Evolutionary conservation across 306 rosid genomes (phyloP).

Genomic region (Lagenaria siceraria): DNA sequence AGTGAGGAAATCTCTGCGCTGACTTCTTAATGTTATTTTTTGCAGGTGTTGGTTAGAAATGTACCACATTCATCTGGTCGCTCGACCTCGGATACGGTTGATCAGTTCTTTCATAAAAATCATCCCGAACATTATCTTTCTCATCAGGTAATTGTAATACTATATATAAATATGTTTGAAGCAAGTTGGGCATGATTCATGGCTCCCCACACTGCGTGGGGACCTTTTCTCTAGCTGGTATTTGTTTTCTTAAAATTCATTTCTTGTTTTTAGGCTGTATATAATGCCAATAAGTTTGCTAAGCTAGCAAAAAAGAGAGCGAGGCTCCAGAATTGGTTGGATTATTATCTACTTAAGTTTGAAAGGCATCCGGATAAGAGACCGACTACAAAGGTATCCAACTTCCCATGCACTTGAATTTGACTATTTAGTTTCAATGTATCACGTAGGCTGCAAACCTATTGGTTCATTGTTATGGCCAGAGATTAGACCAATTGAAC

Average conservation of each 20-base stretch:
- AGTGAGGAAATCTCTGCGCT: background rate
- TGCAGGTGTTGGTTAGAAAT: slow-evolving; percentile 79
- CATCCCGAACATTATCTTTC: slow-evolving; percentile 79
- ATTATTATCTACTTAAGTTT: slow-evolving; percentile 76
- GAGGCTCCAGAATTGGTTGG: slow-evolving; percentile 82
- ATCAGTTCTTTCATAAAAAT: slow-evolving; percentile 64
- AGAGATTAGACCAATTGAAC: slow-evolving; percentile 12
- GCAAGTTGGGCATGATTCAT: slow-evolving; percentile 3
- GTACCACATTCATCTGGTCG: slow-evolving; percentile 58
- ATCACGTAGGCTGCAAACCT: background rate
- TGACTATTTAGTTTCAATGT: background rate
- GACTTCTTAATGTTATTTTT: background rate
- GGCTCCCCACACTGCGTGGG: background rate
- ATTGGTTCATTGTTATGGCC: background rate
- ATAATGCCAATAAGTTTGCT: slow-evolving; percentile 83
- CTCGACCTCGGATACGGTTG: slow-evolving; percentile 48
- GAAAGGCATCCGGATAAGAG: slow-evolving; percentile 70
- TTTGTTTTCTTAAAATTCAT: background rate
- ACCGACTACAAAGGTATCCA: slow-evolving; percentile 52
- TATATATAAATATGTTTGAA: background rate
- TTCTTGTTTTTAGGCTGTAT: slow-evolving; percentile 60
- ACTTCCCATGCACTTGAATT: background rate
- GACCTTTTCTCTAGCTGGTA: background rate
- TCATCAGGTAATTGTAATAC: slow-evolving; percentile 59
- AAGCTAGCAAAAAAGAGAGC: slow-evolving; percentile 52